Conservation (phyloP, 1,139 yeast genomes). For the Taphrina wiesneri region DNA sequence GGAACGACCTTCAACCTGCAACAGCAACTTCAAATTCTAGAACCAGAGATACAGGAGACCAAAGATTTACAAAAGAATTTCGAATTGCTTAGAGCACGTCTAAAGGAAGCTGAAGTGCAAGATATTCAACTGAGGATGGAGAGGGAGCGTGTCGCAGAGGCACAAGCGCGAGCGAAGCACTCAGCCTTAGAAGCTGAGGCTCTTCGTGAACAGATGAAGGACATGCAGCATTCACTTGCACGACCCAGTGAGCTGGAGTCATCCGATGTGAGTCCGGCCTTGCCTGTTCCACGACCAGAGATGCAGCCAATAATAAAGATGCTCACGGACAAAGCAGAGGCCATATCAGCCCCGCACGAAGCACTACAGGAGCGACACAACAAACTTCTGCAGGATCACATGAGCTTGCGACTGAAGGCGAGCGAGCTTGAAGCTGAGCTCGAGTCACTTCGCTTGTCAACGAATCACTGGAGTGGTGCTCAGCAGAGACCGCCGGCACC, state of each 20-base stretch:
- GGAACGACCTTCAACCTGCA: slow-evolving; percentile 7
- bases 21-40: slow-evolving; percentile 21
- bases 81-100: slow-evolving; percentile 11
- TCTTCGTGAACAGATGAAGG: slow-evolving; percentile 1
- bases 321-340: not conserved
- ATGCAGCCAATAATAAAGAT: not conserved
- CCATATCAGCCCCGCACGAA: not conserved
- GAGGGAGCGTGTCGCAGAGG: slow-evolving; percentile 23
- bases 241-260: not conserved
- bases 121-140: slow-evolving; percentile 26
- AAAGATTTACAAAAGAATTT: slow-evolving; percentile 23
- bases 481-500: not conserved
- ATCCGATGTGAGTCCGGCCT: not conserved
- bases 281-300: not conserved
- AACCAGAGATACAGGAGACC: slow-evolving; percentile 28
- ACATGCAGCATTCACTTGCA: not conserved
- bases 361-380: not conserved
- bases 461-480: not conserved
- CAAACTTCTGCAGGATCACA: not conserved
- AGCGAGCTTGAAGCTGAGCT: slow-evolving; percentile 1
- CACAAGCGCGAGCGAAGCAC: slow-evolving; percentile 5
- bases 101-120: slow-evolving; percentile 29
- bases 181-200: slow-evolving; percentile 13
- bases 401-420: not conserved
- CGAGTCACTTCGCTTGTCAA: not conserved